Conservation (phyloP, 306 rosid genomes). For the Trichosanthes truncata region DNA sequence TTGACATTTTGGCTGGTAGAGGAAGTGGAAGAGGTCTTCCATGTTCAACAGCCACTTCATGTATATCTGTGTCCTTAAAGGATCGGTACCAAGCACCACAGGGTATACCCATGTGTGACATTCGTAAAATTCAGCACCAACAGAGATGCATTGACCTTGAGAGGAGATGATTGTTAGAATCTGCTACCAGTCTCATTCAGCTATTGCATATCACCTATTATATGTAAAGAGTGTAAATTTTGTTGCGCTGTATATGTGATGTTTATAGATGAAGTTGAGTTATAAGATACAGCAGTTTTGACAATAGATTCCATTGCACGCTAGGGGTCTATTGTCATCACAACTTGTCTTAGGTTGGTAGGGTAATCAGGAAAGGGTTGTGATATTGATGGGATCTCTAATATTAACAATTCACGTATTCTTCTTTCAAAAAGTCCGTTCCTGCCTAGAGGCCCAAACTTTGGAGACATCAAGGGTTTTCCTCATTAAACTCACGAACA, state of each 20-base stretch:
- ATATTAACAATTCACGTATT: neutral
- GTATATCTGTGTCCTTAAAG: conserved; percentile 55
- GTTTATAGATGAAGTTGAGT: no score
- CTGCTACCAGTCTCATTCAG: no score
- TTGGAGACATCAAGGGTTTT: neutral
- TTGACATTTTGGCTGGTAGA: conserved; percentile 51
- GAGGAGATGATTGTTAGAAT: neutral
- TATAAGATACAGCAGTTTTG: no score
- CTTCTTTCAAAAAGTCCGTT: neutral
- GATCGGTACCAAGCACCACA: neutral
- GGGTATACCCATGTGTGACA: neutral
- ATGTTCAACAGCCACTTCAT: conserved; percentile 54
- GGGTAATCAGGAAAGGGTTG: no score
- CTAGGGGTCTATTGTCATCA: no score
- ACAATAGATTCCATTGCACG: no score
- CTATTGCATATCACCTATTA: no score
- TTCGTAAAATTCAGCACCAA: neutral
- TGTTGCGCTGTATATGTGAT: no score
- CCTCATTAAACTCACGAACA: neutral
- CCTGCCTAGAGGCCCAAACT: neutral
- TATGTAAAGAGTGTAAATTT: no score
- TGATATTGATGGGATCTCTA: neutral
- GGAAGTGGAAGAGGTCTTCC: conserved; percentile 64
- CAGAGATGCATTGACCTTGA: neutral
- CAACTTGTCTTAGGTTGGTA: no score